These are phyloP conservation scores for Trametes gibbosa DNA, from an alignment of 768 basidiomycete species.

Conservation along the genomic window DNA sequence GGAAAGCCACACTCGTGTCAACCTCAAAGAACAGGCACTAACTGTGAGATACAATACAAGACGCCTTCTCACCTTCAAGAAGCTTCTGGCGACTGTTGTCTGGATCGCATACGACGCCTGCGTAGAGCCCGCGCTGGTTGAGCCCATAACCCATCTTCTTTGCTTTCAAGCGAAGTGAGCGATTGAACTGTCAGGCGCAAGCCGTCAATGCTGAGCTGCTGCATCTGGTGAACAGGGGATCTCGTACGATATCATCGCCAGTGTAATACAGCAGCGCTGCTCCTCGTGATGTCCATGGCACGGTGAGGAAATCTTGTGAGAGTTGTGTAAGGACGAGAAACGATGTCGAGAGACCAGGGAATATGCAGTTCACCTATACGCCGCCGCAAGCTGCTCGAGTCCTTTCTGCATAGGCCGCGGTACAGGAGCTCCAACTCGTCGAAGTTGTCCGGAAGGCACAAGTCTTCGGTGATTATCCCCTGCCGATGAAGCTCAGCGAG, in stretches of 20 bases:
- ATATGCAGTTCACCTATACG: slow-evolving; percentile 52
- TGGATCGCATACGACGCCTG: slow-evolving; percentile 69
- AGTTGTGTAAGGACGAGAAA: too few species aligned
- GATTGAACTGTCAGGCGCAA: slow-evolving; percentile 66
- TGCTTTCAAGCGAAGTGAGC: slow-evolving; percentile 84
- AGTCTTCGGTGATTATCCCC: slow-evolving; percentile 76
- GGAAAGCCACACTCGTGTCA: not conserved
- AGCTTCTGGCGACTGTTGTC: slow-evolving; percentile 58
- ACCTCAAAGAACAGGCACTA: too few species aligned
- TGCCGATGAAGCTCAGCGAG: slow-evolving; percentile 52
- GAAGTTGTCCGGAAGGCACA: slow-evolving; percentile 67
- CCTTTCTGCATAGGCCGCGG: slow-evolving; percentile 66
- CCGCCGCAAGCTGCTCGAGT: slow-evolving; percentile 47
- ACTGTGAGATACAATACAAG: too few species aligned
- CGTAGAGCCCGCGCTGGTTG: slow-evolving; percentile 83
- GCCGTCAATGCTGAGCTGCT: not conserved
- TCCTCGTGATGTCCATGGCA: slow-evolving; percentile 77
- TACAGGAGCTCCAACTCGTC: slow-evolving; percentile 73
- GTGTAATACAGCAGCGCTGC: slow-evolving; percentile 93
- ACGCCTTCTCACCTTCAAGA: slow-evolving; percentile 45
- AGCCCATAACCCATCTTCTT: slow-evolving; percentile 77
- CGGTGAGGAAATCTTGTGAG: slow-evolving; percentile 65
- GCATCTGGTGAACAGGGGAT: not conserved
- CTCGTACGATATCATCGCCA: slow-evolving; percentile 84
- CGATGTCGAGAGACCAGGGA: too few species aligned